Evolutionary conservation across 2,329 filamentous ascomycete species (phyloP), one percentile per base, ranked within the genome.

Genomic region (Stemphylium lycopersici): DNA sequence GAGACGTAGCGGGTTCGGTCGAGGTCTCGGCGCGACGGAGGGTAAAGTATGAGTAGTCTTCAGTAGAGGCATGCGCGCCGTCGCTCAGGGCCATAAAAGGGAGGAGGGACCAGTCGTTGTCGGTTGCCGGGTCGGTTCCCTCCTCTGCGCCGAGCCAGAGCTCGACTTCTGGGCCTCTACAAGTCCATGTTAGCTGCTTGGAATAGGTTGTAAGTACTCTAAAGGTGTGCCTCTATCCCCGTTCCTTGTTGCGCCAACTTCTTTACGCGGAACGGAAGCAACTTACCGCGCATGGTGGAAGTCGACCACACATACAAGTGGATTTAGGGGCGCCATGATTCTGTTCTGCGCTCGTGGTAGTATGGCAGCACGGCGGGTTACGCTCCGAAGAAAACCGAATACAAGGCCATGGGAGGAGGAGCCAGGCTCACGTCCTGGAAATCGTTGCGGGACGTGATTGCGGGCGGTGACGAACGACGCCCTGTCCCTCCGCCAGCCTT

Each of bases 31-130:
- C 78, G 48, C 86, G 85, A 54, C 91, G 83, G 46, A 99, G 86
- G 7, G 93, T 98, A 75, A 99, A 99, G 79, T 99, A 99, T 46
- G 93, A 97, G 80, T 98, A 99, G 78, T 98, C 95, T 78, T 99
- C 95, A 53, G 89, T 89, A 18, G 90, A 88, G 51, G 92, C 87
- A 81, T 99, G 95, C 48, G 95, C 95, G 48, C 95, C 95, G 74
- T 99, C 95, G 53, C 91, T 95, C 69, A 99, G 79, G 22, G 95
- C 95, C 91, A 98, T 97, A 76, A 99, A 99, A 0, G 95, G 93
- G 58, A 99, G 81, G 64, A 97, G 77, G 24, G 87, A 84, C 95
- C 95, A 99, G 71, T 95, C 91, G 77, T 96, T 93, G 55, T 93
- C 89, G 40, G 78, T 81, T 3, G 90, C 90, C 10, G 93, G 91